These are phyloP conservation scores for Fusarium anguioides DNA, from an alignment of 2,329 filamentous ascomycete genomes.

Conservation along the genomic window DNA sequence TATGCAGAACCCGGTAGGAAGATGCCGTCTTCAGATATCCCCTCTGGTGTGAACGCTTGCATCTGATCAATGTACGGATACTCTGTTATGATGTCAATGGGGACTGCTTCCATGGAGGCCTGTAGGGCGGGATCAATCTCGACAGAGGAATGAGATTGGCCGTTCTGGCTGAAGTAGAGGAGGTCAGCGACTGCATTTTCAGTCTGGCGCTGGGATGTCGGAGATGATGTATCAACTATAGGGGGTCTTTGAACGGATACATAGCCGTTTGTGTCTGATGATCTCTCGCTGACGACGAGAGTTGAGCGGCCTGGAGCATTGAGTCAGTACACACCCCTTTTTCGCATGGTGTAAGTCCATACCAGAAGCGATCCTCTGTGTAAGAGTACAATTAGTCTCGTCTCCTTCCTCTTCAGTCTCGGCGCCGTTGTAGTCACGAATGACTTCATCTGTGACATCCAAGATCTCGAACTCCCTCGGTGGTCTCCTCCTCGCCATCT, in stretches of 20 bases:
- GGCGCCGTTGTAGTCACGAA: constrained; percentile 50
- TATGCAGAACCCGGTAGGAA: constrained; percentile 61
- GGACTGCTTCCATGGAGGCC: constrained; percentile 35
- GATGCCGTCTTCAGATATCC: constrained; percentile 53
- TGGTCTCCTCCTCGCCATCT: constrained; percentile 43
- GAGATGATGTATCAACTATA: constrained; percentile 20
- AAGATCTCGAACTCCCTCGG: constrained; percentile 51
- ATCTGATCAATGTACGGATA: constrained; percentile 43
- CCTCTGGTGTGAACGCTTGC: constrained; percentile 49
- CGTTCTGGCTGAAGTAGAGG: constrained; percentile 50
- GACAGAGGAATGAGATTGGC: constrained; percentile 30
- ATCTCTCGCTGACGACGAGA: neutral
- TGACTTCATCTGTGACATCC: constrained; percentile 52
- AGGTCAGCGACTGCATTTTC: constrained; percentile 52
- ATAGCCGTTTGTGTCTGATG: constrained; percentile 4
- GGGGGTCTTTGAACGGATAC: constrained; percentile 6
- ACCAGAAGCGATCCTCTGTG: constrained; percentile 2
- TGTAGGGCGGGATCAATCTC: constrained; percentile 39
- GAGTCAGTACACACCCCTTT: neutral
- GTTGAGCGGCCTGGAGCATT: neutral
- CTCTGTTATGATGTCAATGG: constrained; percentile 33
- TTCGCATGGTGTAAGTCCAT: neutral
- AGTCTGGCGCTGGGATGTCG: constrained; percentile 46
- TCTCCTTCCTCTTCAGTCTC: constrained; percentile 40
- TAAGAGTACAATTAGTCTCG: constrained; percentile 3